phyloP scores from a whole-genome alignment of 1,139 yeast genomes.

The Debaryomyces udenii region DNA sequence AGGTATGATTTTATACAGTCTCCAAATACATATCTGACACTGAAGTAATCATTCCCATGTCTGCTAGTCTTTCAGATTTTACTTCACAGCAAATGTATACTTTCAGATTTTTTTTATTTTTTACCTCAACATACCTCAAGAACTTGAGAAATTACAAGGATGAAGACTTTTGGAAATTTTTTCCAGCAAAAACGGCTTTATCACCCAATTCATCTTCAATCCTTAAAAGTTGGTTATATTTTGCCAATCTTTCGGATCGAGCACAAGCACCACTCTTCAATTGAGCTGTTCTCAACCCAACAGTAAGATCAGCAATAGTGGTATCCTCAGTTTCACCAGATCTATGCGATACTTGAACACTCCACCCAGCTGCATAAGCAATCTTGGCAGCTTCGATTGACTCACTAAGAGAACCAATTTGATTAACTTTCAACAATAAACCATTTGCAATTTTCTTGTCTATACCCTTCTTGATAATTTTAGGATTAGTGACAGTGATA shows the following conservation, averaged over 20 bases:
- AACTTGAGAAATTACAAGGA: neutral
- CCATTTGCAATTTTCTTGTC: slow-evolving; percentile 93
- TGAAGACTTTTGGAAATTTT: slow-evolving; percentile 58
- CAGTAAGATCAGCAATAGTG: slow-evolving; percentile 93
- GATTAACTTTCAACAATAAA: slow-evolving; percentile 93
- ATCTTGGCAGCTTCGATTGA: slow-evolving; percentile 91
- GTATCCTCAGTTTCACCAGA: slow-evolving; percentile 99
- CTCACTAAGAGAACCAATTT: slow-evolving; percentile 89
- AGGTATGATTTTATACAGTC: too few relatives aligned
- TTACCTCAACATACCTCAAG: too few relatives aligned
- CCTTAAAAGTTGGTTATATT: slow-evolving; percentile 94
- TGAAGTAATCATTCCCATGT: too few relatives aligned
- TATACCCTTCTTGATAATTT: slow-evolving; percentile 89
- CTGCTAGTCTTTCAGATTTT: too few relatives aligned
- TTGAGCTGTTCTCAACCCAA: slow-evolving; percentile 97
- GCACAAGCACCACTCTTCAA: slow-evolving; percentile 99
- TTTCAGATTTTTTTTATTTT: too few relatives aligned
- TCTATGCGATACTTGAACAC: slow-evolving; percentile 98
- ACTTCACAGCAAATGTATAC: too few relatives aligned
- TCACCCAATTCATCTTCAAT: slow-evolving; percentile 96
- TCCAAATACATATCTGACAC: too few relatives aligned
- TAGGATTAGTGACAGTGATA: slow-evolving; percentile 96
- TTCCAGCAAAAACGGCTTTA: slow-evolving; percentile 94
- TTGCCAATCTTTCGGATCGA: slow-evolving; percentile 98
- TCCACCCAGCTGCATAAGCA: slow-evolving; percentile 92